Base-by-base conservation (phyloP, 2,329 filamentous ascomycete species). In the Aspergillus sp. region DNA sequence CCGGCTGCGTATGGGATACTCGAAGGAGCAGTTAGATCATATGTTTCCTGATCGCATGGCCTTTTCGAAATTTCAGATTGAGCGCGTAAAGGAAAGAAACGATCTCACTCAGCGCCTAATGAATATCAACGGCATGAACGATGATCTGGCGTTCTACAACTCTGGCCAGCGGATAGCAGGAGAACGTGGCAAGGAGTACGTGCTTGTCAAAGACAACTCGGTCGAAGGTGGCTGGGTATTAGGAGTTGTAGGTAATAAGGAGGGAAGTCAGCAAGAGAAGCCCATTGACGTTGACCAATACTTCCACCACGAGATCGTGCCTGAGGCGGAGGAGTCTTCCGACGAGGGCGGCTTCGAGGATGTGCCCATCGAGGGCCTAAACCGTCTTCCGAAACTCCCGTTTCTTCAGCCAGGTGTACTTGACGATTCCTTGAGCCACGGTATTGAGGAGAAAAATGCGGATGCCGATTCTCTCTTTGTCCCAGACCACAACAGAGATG, bases 1-100 rank as follows among this genome's bases (percentile, higher is more conserved):
- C 73, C 84, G 95, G 53, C 80, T 99, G 68, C 86, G 95, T 70
- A 96, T 99, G 93, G 95, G 95, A 0, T 85, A 96, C 67, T 96
- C 91, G 56, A 98, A 98, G 74, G 93, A 99, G 63, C 95, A 99
- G 75, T 77, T 99, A 14, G 93, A 98, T 65, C 85, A 83, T 46
- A 99, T 99, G 95, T 99, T 99, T 71, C 93, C 95, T 0, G 90
- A 99, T 72, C 87, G 95, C 25, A 97, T 99, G 92, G 95, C 89
- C 0, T 99, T 99, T 70, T 97, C 93, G 1, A 89, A 84, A 60
- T 99, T 99, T 69, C 95, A 99, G 74, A 96, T 99, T 57, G 95
- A 98, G 71, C 83, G 95, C 57, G 96, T 98, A 11, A 86, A 84
- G 64, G 93, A 99, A 76, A 84, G 96, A 50, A 99, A 99, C 68